Conservation (phyloP, 1,284 basidiomycete genomes). For the Fomitiporia mediterranea region DNA sequence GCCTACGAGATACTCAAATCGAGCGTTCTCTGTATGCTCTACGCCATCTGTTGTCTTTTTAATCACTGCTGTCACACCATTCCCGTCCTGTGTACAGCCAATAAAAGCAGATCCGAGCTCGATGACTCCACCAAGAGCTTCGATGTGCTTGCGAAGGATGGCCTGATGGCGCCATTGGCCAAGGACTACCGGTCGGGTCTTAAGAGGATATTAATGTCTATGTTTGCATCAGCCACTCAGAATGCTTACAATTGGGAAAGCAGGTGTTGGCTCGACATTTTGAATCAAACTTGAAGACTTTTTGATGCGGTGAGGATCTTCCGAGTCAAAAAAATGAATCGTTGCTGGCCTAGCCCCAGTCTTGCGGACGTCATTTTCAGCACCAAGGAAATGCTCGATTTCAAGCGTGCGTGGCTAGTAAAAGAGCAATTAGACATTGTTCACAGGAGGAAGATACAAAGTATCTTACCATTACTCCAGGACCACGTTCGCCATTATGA, state of each 20-base stretch:
- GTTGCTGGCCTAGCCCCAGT: neutral
- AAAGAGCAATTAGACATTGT: too few relatives aligned
- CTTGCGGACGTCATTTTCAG: neutral
- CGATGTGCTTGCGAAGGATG: constrained; percentile 16
- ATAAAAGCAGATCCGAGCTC: constrained; percentile 18
- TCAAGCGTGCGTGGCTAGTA: constrained; percentile 19
- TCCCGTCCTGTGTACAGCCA: constrained; percentile 15
- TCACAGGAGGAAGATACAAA: too few relatives aligned
- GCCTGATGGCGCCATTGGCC: constrained; percentile 17
- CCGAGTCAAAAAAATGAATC: constrained; percentile 1
- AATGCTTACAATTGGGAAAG: constrained; percentile 11
- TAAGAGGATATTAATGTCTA: neutral
- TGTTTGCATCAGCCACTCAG: neutral
- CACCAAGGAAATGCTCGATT: constrained; percentile 17
- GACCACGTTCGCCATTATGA: too few relatives aligned
- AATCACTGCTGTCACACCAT: constrained; percentile 11
- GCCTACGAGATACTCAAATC: constrained; percentile 29
- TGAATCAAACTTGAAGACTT: neutral
- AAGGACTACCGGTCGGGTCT: constrained; percentile 9
- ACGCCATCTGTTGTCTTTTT: neutral
- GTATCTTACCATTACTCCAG: too few relatives aligned
- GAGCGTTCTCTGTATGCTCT: neutral
- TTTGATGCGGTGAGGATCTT: neutral
- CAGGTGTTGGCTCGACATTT: constrained; percentile 6
- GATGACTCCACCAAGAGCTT: constrained; percentile 8